A percentile compares a stretch with the other conserved stretches of the same genome.
phyloP scores from a whole-genome alignment of 1,284 basidiomycete species.

The Cutaneotrichosporon cavernicola region DNA sequence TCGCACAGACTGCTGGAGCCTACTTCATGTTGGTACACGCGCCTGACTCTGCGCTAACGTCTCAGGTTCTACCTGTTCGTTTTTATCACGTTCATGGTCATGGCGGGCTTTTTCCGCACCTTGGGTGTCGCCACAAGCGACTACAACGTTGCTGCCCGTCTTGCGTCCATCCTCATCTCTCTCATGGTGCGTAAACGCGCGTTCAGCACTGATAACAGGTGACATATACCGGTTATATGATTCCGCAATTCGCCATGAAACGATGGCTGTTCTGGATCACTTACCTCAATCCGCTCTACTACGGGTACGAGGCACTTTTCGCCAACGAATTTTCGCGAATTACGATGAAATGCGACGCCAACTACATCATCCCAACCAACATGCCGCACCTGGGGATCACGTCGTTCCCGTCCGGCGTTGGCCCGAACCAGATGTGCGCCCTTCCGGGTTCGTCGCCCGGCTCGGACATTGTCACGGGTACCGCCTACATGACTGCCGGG shows the following conservation, averaged over 20 bases:
- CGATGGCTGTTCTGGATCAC: slow-evolving; percentile 82
- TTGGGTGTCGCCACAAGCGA: slow-evolving; percentile 55
- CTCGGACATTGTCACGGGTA: slow-evolving; percentile 41
- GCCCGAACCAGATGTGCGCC: slow-evolving; percentile 53
- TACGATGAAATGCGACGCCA: slow-evolving; percentile 65
- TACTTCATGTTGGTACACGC: slow-evolving; percentile 51
- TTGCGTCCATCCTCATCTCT: slow-evolving; percentile 56
- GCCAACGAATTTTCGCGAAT: slow-evolving; percentile 80
- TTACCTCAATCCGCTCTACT: slow-evolving; percentile 59
- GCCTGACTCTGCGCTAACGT: neutral
- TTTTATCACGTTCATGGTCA: slow-evolving; percentile 53
- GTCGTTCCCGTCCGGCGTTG: slow-evolving; percentile 61
- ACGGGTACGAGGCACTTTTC: slow-evolving; percentile 69
- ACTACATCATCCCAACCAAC: slow-evolving; percentile 70
- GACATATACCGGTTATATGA: slow-evolving; percentile 50
- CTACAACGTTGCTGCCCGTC: slow-evolving; percentile 58
- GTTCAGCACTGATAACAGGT: slow-evolving; percentile 23
- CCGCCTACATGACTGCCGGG: slow-evolving; percentile 51
- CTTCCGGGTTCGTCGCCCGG: slow-evolving; percentile 46
- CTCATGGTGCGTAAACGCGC: slow-evolving; percentile 45
- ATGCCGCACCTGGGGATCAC: slow-evolving; percentile 57
- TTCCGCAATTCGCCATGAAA: slow-evolving; percentile 68
- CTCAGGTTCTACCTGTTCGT: slow-evolving; percentile 41
- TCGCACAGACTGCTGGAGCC: slow-evolving; percentile 53
- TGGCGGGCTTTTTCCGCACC: slow-evolving; percentile 54